These are phyloP conservation scores for Tricholoma matsutake DNA, from an alignment of 768 basidiomycete genomes.

Conservation along the genomic window DNA sequence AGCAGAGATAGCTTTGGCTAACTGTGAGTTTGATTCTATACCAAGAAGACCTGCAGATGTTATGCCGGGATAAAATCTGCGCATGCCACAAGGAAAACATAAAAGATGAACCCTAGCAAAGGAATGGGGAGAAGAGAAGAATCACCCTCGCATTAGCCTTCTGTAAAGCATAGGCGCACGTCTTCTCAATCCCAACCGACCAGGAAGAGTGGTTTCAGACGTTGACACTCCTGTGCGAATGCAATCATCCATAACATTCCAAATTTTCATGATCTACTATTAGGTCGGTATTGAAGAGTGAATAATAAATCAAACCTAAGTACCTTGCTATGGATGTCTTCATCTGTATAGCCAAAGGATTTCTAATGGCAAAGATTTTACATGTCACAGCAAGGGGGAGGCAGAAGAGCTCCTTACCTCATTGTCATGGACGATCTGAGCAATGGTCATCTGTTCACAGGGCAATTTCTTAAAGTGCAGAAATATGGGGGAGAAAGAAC, in stretches of 20 bases:
- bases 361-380: slow-evolving; percentile 24
- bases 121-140: not conserved
- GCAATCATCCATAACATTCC: slow-evolving; percentile 91
- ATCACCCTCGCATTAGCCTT: slow-evolving; percentile 85
- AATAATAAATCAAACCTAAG: slow-evolving; percentile 8
- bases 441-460: slow-evolving; percentile 74
- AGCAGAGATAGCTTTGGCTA: slow-evolving; percentile 19
- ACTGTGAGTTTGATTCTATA: slow-evolving; percentile 27
- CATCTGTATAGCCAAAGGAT: slow-evolving; percentile 72
- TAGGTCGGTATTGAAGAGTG: not conserved
- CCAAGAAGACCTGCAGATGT: slow-evolving; percentile 29
- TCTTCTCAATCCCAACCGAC: slow-evolving; percentile 73
- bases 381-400: not conserved
- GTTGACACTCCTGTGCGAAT: slow-evolving; percentile 85
- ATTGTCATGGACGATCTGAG: slow-evolving; percentile 92
- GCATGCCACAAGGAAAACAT: slow-evolving; percentile 1
- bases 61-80: slow-evolving; percentile 50
- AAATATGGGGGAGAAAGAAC: slow-evolving; percentile 22
- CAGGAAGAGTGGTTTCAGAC: slow-evolving; percentile 77
- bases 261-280: slow-evolving; percentile 66
- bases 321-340: slow-evolving; percentile 74
- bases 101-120: not conserved
- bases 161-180: slow-evolving; percentile 88
- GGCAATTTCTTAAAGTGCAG: not conserved
- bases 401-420: slow-evolving; percentile 41